A percentile compares a stretch with the other conserved stretches of the same genome.
phyloP scores from a whole-genome alignment of 2,329 filamentous ascomycete genomes.

The Lasiodiplodia sp. region DNA sequence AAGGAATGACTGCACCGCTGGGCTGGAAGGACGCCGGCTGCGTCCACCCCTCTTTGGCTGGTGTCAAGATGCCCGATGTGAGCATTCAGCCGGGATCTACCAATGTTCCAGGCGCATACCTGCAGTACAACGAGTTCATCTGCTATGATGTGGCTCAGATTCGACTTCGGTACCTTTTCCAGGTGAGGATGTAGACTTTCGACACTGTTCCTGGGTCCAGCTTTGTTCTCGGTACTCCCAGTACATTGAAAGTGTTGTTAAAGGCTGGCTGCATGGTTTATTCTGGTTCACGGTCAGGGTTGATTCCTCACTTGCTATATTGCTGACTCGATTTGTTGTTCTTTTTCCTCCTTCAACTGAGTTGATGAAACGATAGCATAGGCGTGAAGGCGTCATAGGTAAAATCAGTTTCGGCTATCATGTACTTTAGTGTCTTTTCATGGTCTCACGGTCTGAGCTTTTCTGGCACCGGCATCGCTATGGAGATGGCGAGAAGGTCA shows the following conservation, averaged over 20 bases:
- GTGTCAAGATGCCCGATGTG: slow-evolving; percentile 65
- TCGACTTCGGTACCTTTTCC: slow-evolving; percentile 73
- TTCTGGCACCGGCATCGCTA: background rate
- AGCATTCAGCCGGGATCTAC: slow-evolving; percentile 57
- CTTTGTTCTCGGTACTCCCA: background rate
- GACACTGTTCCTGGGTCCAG: background rate
- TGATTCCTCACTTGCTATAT: background rate
- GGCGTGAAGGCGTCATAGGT: background rate
- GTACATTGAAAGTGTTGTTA: background rate
- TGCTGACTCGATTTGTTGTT: background rate
- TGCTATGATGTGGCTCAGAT: slow-evolving; percentile 74
- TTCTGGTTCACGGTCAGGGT: background rate
- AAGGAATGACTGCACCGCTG: slow-evolving; percentile 68
- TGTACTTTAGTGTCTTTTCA: background rate
- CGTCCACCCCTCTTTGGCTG: slow-evolving; percentile 70
- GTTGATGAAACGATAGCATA: background rate
- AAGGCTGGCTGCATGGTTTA: background rate
- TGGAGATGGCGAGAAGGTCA: background rate
- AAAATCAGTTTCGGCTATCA: background rate
- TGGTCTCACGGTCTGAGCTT: background rate
- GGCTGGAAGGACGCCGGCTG: slow-evolving; percentile 78
- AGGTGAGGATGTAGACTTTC: slow-evolving; percentile 56
- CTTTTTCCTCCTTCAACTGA: background rate
- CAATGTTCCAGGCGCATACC: slow-evolving; percentile 52
- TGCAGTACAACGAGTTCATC: slow-evolving; percentile 79